Conservation (phyloP, 495 filamentous ascomycete genomes). For the Aspergillus asperescens region DNA sequence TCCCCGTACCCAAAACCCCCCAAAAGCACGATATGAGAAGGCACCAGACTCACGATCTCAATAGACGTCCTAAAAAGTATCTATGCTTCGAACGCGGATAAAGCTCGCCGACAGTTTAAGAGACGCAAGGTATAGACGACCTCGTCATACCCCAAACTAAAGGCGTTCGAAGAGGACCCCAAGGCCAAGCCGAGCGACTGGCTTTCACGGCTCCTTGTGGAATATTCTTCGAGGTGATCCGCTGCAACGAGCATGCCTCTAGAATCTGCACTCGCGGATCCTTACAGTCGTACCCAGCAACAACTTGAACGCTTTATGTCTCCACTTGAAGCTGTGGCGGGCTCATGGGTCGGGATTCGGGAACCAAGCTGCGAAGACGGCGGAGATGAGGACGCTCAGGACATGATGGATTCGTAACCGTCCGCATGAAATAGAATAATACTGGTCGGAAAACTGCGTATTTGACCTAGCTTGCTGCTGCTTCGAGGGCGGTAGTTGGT, state of each 20-base stretch:
- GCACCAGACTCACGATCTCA: too few species aligned
- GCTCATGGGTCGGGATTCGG: neutral
- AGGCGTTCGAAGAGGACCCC: neutral
- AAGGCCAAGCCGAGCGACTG: neutral
- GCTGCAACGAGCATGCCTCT: slow-evolving; percentile 15
- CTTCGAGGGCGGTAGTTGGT: neutral
- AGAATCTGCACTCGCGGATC: slow-evolving; percentile 12
- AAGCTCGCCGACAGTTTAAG: neutral
- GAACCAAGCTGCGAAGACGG: neutral
- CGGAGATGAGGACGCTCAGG: neutral
- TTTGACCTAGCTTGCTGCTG: neutral
- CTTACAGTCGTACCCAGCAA: slow-evolving; percentile 4
- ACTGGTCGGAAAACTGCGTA: neutral
- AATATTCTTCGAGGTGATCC: neutral
- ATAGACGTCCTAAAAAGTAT: too few species aligned
- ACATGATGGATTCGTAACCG: neutral
- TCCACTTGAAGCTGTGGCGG: slow-evolving; percentile 15
- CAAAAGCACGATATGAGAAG: too few species aligned
- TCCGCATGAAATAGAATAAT: neutral
- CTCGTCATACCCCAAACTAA: slow-evolving; percentile 11
- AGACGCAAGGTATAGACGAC: neutral
- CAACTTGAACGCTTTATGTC: slow-evolving; percentile 7
- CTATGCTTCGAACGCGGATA: neutral
- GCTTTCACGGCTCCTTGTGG: neutral
- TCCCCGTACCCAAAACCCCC: too few species aligned